phyloP scores from a whole-genome alignment of 257 asterid genomes.

The Scutellaria galericulata region DNA sequence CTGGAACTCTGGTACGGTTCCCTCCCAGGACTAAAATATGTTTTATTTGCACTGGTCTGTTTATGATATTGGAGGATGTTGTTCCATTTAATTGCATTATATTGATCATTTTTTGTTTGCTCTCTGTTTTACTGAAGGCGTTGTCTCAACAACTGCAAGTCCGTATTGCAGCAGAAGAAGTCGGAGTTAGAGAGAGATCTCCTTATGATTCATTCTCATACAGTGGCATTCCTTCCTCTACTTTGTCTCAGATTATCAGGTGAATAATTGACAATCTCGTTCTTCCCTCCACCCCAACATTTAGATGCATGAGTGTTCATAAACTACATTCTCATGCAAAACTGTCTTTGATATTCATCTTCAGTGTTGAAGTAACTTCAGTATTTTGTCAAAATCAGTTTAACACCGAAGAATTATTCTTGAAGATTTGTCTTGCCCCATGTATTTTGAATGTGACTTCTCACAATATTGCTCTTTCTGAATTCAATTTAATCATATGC shows the following conservation, averaged over 20 bases:
- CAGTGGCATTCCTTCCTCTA: slow-evolving; percentile 68
- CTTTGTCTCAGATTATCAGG: slow-evolving; percentile 76
- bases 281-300: slow-evolving; percentile 12
- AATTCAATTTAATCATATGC: too few relatives aligned
- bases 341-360: slow-evolving; percentile 1
- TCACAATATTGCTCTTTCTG: not conserved
- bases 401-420: slow-evolving; percentile 5
- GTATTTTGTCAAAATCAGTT: slow-evolving; percentile 4
- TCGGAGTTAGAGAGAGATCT: slow-evolving; percentile 80
- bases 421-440: not conserved
- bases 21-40: not conserved
- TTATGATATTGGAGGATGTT: slow-evolving; percentile 32
- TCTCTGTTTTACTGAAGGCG: slow-evolving; percentile 52
- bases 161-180: slow-evolving; percentile 73
- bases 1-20: slow-evolving; percentile 61
- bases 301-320: not conserved
- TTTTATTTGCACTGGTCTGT: slow-evolving; percentile 15
- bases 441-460: not conserved
- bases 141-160: slow-evolving; percentile 75
- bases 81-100: slow-evolving; percentile 24
- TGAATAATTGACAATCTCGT: slow-evolving; percentile 35
- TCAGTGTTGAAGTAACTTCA: slow-evolving; percentile 14
- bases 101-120: slow-evolving; percentile 29
- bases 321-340: slow-evolving; percentile 2
- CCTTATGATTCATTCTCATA: slow-evolving; percentile 79